Percentiles rank a stretch among this genome's conserved stretches.
Evolutionary conservation across 805 yeast genomes (phyloP).

Genomic region (Saccharomyces cerevisiae): DNA sequence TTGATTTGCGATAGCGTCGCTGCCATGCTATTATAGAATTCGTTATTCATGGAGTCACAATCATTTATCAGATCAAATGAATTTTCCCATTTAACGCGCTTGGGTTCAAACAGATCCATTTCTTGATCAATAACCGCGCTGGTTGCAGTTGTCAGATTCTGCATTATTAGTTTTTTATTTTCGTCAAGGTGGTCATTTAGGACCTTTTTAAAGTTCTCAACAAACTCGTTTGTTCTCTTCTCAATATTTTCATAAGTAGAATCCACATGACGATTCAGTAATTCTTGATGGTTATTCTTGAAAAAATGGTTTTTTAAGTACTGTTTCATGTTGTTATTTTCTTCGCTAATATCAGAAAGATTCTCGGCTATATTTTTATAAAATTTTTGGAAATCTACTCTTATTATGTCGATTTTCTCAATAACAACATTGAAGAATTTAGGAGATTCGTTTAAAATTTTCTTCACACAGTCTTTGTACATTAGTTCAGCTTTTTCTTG

Average conservation of each 20-base stretch:
- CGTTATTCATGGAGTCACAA: slow-evolving; percentile 27
- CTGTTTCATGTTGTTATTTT: slow-evolving; percentile 25
- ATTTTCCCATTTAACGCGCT: slow-evolving; percentile 24
- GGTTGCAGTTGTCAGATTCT: slow-evolving; percentile 23
- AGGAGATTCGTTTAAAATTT: slow-evolving; percentile 20
- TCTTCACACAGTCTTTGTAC: slow-evolving; percentile 19
- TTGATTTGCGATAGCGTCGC: slow-evolving; percentile 14
- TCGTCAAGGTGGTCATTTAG: slow-evolving; percentile 18
- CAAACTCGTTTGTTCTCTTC: slow-evolving; percentile 15
- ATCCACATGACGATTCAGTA: slow-evolving; percentile 20
- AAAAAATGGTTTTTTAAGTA: slow-evolving; percentile 26
- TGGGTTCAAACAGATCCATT: slow-evolving; percentile 23
- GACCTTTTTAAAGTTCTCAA: slow-evolving; percentile 16
- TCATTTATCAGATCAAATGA: slow-evolving; percentile 27
- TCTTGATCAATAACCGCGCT: slow-evolving; percentile 26
- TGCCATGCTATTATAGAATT: slow-evolving; percentile 14
- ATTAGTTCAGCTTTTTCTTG: slow-evolving; percentile 16
- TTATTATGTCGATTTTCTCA: slow-evolving; percentile 11
- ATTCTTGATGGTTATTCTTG: slow-evolving; percentile 22
- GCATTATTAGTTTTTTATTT: slow-evolving; percentile 19
- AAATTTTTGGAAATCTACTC: slow-evolving; percentile 12
- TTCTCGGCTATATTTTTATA: slow-evolving; percentile 17
- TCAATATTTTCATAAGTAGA: slow-evolving; percentile 20
- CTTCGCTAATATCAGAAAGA: slow-evolving; percentile 27
- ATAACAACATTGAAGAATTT: slow-evolving; percentile 13